phyloP scores from a whole-genome alignment of 148 eudicot genomes.

The Amaranthus hypochondriacus region DNA sequence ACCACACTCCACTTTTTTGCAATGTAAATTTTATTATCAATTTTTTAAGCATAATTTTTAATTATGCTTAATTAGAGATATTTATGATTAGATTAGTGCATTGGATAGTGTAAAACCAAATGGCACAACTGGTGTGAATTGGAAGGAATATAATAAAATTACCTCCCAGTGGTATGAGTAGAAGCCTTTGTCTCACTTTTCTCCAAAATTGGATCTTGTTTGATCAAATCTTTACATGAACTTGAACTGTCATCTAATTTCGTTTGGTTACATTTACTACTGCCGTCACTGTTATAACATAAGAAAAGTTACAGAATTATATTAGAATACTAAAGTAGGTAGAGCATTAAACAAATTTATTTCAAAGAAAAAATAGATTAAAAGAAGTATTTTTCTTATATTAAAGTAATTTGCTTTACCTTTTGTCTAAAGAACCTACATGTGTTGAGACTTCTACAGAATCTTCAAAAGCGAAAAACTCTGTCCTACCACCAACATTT shows the following conservation, averaged over 20 bases:
- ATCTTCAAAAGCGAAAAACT: conserved; percentile 27
- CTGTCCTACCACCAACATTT: conserved; percentile 31
- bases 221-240: conserved; percentile 28
- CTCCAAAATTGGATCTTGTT: conserved; percentile 19
- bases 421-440: conserved; percentile 23
- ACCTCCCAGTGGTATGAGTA: conserved; percentile 24
- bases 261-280: conserved; percentile 26
- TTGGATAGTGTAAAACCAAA: too few relatives aligned
- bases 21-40: too few relatives aligned
- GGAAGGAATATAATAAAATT: neutral
- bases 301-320: conserved; percentile 6
- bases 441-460: conserved; percentile 16
- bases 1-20: too few relatives aligned
- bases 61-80: neutral
- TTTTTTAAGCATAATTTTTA: conserved; percentile 12
- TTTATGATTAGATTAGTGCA: neutral
- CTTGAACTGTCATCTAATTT: conserved; percentile 25
- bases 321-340: neutral
- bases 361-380: too few relatives aligned
- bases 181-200: conserved; percentile 28
- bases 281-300: conserved; percentile 25
- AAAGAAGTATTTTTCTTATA: too few relatives aligned
- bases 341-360: conserved; percentile 14
- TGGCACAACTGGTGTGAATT: too few relatives aligned
- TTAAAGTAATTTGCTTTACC: conserved; percentile 22